These are phyloP conservation scores for Monilinia fructicola DNA, from an alignment of 2,329 filamentous ascomycete genomes.

Conservation along the genomic window DNA sequence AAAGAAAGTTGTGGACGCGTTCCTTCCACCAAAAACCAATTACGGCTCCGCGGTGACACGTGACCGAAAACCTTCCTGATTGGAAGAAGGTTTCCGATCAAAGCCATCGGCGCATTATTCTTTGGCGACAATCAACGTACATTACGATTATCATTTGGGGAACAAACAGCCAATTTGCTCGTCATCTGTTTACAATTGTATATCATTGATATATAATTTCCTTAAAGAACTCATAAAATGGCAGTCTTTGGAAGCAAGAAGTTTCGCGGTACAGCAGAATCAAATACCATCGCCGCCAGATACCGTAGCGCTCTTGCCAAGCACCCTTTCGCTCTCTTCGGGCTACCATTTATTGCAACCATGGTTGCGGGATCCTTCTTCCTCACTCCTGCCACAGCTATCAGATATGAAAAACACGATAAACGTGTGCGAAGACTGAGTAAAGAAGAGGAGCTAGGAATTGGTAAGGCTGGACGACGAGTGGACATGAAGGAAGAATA, in stretches of 20 bases:
- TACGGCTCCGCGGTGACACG: constrained; percentile 3
- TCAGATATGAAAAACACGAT: constrained; percentile 92
- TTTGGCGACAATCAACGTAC: not conserved
- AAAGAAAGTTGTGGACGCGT: constrained; percentile 18
- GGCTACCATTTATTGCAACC: constrained; percentile 84
- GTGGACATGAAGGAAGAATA: constrained; percentile 85
- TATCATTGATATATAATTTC: no score
- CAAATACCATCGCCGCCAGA: constrained; percentile 66
- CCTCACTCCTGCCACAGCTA: constrained; percentile 87
- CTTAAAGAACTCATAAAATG: constrained; percentile 45
- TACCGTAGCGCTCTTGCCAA: constrained; percentile 75
- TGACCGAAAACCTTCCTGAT: not conserved
- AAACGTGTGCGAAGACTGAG: constrained; percentile 82
- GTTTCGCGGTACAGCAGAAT: constrained; percentile 65
- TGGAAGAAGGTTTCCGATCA: not conserved
- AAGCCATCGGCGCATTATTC: not conserved
- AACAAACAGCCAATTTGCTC: not conserved
- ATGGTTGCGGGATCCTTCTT: constrained; percentile 93
- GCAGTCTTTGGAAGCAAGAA: constrained; percentile 66
- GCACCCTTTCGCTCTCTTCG: constrained; percentile 90
- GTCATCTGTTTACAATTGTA: not conserved
- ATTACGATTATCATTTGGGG: not conserved
- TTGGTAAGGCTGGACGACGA: constrained; percentile 68
- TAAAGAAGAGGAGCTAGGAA: constrained; percentile 80
- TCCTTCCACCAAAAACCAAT: not conserved